Conservation (phyloP, 2,329 filamentous ascomycete species). For the Metarhizium guizhouense region DNA sequence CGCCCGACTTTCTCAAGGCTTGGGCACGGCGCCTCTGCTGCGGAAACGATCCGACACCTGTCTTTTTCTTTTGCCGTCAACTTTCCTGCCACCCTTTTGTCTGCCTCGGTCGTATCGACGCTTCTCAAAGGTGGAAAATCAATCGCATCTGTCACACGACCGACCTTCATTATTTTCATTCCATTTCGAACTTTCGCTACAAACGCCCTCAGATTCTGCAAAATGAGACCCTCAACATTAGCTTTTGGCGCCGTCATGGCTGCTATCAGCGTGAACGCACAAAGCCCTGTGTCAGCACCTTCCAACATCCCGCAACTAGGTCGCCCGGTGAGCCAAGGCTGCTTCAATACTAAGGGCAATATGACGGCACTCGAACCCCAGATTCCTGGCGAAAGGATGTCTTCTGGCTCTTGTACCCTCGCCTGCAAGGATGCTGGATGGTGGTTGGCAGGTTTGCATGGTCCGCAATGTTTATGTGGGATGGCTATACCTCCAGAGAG, state of each 20-base stretch:
- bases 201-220: slow-evolving; percentile 3
- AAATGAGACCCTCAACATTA: slow-evolving; percentile 23
- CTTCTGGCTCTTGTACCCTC: slow-evolving; percentile 31
- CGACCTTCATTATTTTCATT: background rate
- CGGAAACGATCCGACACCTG: slow-evolving; percentile 15
- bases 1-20: background rate
- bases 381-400: slow-evolving; percentile 13
- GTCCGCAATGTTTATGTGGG: slow-evolving; percentile 66
- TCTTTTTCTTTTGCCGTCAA: slow-evolving; percentile 1
- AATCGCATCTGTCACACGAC: background rate
- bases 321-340: slow-evolving; percentile 39
- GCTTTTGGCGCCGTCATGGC: slow-evolving; percentile 20
- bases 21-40: slow-evolving; percentile 10
- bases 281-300: slow-evolving; percentile 23
- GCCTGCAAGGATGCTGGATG: slow-evolving; percentile 34
- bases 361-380: slow-evolving; percentile 18
- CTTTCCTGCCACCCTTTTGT: background rate
- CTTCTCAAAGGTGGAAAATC: background rate
- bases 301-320: slow-evolving; percentile 25
- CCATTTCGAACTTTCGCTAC: slow-evolving; percentile 11
- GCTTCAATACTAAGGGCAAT: slow-evolving; percentile 36
- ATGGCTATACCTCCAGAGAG: slow-evolving; percentile 52
- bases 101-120: background rate
- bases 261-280: slow-evolving; percentile 15
- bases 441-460: slow-evolving; percentile 53